Percentiles rank a stretch among this genome's conserved stretches.
Evolutionary conservation across 2,329 filamentous ascomycete genomes (phyloP).

Genomic region (Colletotrichum orchidophilum): DNA sequence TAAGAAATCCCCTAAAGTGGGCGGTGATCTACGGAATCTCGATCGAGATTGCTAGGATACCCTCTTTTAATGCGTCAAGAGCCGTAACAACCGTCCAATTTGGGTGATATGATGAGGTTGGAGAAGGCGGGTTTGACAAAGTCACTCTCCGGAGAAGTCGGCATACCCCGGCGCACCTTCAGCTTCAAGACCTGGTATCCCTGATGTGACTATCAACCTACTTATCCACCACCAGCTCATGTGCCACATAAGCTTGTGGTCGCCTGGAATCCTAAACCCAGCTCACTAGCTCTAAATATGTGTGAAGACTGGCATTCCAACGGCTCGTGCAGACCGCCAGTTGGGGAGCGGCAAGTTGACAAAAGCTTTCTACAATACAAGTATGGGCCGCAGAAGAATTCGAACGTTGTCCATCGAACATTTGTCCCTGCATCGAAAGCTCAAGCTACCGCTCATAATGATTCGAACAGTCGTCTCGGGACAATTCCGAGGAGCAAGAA

Average conservation of each 20-base stretch:
- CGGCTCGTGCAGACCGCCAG: slow-evolving; percentile 10
- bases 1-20: slow-evolving; percentile 3
- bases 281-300: not conserved
- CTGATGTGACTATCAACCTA: not conserved
- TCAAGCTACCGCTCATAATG: not conserved
- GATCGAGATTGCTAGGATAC: slow-evolving; percentile 10
- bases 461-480: not conserved
- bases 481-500: not conserved
- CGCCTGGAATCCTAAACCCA: not conserved
- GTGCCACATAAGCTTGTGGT: not conserved
- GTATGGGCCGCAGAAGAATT: not conserved
- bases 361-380: not conserved
- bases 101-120: not conserved
- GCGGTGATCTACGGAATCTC: slow-evolving; percentile 8
- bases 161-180: slow-evolving; percentile 6
- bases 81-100: not conserved
- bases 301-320: not conserved
- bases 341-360: not conserved
- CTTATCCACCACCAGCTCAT: no score
- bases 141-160: not conserved
- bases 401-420: not conserved
- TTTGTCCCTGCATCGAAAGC: slow-evolving; percentile 2
- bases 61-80: not conserved
- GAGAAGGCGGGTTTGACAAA: not conserved
- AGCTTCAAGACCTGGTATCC: not conserved